These are phyloP conservation scores for Elongisporangium undulatum DNA, from an alignment of 352 stramenopile genomes.

Conservation along the genomic window DNA sequence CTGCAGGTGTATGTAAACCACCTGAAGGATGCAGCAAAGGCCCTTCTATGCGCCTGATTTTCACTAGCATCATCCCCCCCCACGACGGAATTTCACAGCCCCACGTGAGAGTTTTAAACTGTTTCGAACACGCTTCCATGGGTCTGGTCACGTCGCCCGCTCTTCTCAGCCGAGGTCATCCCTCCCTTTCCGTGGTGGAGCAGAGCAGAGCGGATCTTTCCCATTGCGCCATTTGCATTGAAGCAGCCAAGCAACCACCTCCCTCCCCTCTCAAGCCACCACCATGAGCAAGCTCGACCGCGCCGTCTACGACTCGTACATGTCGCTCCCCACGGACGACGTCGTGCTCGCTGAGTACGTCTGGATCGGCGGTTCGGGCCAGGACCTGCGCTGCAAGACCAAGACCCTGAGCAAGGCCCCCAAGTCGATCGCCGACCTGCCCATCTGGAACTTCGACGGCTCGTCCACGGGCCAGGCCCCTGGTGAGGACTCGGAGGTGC, in stretches of 20 bases:
- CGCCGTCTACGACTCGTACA: conserved; percentile 78
- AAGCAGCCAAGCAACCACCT: conserved; percentile 9
- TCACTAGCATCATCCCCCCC: neutral
- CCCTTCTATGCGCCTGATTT: neutral
- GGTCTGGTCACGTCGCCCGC: neutral
- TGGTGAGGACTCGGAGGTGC: conserved; percentile 96
- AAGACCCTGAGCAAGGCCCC: conserved; percentile 83
- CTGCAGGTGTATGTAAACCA: neutral
- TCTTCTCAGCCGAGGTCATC: neutral
- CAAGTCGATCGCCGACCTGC: conserved; percentile 74
- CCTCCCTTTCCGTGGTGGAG: neutral
- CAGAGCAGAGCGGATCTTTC: neutral
- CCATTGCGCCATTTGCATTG: conserved; percentile 79
- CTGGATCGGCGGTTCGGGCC: conserved; percentile 92
- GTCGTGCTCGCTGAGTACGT: conserved; percentile 92
- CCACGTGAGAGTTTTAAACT: neutral
- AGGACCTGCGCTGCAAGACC: conserved; percentile 93
- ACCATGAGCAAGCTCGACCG: conserved; percentile 83
- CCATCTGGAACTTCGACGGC: conserved; percentile 98
- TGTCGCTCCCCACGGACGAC: conserved; percentile 49
- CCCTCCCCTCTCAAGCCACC: conserved; percentile 1
- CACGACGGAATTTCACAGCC: neutral
- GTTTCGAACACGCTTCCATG: neutral
- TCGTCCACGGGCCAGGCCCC: conserved; percentile 96
- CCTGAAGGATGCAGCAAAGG: neutral